phyloP scores from a whole-genome alignment of 1,139 yeast genomes.

The Arxiozyma bovina region DNA sequence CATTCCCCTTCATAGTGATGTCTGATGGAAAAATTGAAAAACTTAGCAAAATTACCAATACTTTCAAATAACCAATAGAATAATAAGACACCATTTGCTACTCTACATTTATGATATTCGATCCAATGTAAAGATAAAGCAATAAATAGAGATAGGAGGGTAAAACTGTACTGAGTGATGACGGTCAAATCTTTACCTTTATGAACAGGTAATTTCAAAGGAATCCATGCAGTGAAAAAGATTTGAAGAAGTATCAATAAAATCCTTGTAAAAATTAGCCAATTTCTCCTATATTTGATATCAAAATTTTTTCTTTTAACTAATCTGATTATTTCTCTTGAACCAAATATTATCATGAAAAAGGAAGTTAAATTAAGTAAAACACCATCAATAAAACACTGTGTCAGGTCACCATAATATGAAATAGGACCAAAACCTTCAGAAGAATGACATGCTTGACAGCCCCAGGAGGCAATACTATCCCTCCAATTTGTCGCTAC shows the following conservation, averaged over 20 bases:
- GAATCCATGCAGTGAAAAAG: slow-evolving; percentile 22
- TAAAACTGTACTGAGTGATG: slow-evolving; percentile 23
- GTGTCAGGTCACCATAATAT: slow-evolving; percentile 59
- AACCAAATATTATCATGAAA: slow-evolving; percentile 50
- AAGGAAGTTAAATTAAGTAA: slow-evolving; percentile 45
- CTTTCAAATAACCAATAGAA: slow-evolving; percentile 66
- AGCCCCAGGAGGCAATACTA: slow-evolving; percentile 12
- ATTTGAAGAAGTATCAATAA: slow-evolving; percentile 29
- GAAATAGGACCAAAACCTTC: slow-evolving; percentile 78
- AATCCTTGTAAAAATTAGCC: slow-evolving; percentile 32
- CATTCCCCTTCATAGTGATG: slow-evolving; percentile 28
- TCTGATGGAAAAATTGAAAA: slow-evolving; percentile 45
- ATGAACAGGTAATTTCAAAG: slow-evolving; percentile 13
- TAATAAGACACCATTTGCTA: slow-evolving; percentile 63
- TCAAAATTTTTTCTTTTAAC: slow-evolving; percentile 32
- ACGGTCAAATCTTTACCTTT: slow-evolving; percentile 23
- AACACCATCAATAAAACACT: slow-evolving; percentile 74
- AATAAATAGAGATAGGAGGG: slow-evolving; percentile 34
- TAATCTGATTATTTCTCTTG: slow-evolving; percentile 25
- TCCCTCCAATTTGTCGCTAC: background rate
- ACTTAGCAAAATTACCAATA: slow-evolving; percentile 37
- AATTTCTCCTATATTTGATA: slow-evolving; percentile 35
- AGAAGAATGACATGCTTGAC: slow-evolving; percentile 19
- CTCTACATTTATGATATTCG: slow-evolving; percentile 57
- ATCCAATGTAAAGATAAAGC: slow-evolving; percentile 55